phyloP scores from a whole-genome alignment of 2,329 filamentous ascomycete genomes.

The Leptosphaerulina australis region DNA sequence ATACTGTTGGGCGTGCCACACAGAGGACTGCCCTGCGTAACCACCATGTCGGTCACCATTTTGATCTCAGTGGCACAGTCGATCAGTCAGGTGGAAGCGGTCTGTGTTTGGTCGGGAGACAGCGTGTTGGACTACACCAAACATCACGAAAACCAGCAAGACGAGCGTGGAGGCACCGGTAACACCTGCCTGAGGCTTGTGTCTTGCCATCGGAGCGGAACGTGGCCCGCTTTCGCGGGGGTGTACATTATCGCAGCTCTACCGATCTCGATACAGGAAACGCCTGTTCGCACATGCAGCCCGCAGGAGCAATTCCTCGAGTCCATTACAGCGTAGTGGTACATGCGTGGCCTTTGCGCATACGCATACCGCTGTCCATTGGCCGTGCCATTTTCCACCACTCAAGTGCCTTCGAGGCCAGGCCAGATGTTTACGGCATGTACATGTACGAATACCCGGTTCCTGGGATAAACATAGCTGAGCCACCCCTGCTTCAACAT shows the following conservation, averaged over 20 bases:
- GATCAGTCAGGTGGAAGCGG: slow-evolving; percentile 17
- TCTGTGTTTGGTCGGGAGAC: slow-evolving; percentile 16
- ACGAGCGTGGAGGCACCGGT: slow-evolving; percentile 35
- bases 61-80: slow-evolving; percentile 11
- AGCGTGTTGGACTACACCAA: slow-evolving; percentile 19
- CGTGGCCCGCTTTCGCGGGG: not conserved
- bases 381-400: slow-evolving; percentile 2
- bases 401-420: not conserved
- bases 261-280: not conserved
- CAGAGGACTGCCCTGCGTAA: slow-evolving; percentile 9
- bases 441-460: slow-evolving; percentile 13
- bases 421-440: slow-evolving; percentile 1
- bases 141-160: slow-evolving; percentile 37
- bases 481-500: slow-evolving; percentile 1
- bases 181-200: slow-evolving; percentile 26
- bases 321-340: not conserved
- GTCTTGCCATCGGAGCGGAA: slow-evolving; percentile 23
- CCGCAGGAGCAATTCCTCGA: not conserved
- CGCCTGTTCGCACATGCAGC: slow-evolving; percentile 12
- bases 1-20: slow-evolving; percentile 1
- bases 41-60: slow-evolving; percentile 9
- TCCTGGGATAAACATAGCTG: slow-evolving; percentile 8
- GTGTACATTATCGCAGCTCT: not conserved
- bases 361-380: not conserved
- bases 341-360: slow-evolving; percentile 10